These are phyloP conservation scores for Candolleomyces aberdarensis DNA, from an alignment of 768 basidiomycete genomes.

Conservation along the genomic window DNA sequence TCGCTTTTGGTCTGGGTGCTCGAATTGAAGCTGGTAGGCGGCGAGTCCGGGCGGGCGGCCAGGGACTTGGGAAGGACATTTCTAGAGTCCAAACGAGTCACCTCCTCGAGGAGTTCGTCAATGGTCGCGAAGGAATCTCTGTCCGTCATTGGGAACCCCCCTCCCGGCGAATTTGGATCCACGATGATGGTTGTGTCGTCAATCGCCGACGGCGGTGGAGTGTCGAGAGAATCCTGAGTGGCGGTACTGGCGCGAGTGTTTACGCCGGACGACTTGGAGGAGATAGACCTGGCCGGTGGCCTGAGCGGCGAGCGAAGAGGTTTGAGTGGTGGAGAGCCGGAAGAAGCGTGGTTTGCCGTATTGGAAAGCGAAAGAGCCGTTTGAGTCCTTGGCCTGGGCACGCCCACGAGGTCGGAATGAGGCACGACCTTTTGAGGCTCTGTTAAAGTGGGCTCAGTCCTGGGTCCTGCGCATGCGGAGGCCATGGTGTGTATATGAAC, in stretches of 20 bases:
- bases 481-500: not conserved
- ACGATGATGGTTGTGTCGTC: slow-evolving; percentile 17
- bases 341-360: slow-evolving; percentile 2
- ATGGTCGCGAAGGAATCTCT: slow-evolving; percentile 22
- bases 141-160: slow-evolving; percentile 23
- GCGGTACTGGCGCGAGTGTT: slow-evolving; percentile 9
- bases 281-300: slow-evolving; percentile 27
- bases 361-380: slow-evolving; percentile 3
- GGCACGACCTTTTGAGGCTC: slow-evolving; percentile 4
- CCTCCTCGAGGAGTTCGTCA: slow-evolving; percentile 20
- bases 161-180: slow-evolving; percentile 17
- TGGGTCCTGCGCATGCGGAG: not conserved
- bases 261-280: slow-evolving; percentile 13
- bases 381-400: not conserved
- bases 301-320: slow-evolving; percentile 38
- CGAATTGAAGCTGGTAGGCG: slow-evolving; percentile 12
- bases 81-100: slow-evolving; percentile 17
- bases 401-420: slow-evolving; percentile 10
- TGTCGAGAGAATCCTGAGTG: slow-evolving; percentile 1
- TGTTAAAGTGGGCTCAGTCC: not conserved
- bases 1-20: slow-evolving; percentile 18
- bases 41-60: slow-evolving; percentile 24
- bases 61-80: slow-evolving; percentile 18
- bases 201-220: slow-evolving; percentile 14
- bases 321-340: slow-evolving; percentile 9